phyloP scores from a whole-genome alignment of 2,329 filamentous ascomycete species.

The Scytalidium sp. region DNA sequence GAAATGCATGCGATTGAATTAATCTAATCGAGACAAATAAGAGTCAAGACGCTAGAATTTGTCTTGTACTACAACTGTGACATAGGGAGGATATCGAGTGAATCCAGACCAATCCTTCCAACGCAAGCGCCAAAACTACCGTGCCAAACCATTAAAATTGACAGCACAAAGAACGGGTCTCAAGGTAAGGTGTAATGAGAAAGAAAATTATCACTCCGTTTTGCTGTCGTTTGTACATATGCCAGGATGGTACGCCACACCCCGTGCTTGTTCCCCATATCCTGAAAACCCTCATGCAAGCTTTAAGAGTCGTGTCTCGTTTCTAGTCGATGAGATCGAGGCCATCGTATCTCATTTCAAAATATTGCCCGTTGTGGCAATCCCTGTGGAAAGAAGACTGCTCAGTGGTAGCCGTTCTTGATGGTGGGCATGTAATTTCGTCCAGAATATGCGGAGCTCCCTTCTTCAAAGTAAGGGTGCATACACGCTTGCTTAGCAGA shows the following conservation, averaged over 20 bases:
- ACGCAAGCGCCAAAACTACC: background rate
- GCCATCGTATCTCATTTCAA: slow-evolving; percentile 12
- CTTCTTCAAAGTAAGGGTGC: slow-evolving; percentile 73
- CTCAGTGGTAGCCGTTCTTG: slow-evolving; percentile 26
- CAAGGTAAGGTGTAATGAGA: too few species aligned
- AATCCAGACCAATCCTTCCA: background rate
- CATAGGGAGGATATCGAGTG: background rate
- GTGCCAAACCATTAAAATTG: background rate
- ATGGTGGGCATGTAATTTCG: slow-evolving; percentile 28
- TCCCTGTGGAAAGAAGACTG: background rate
- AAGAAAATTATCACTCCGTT: too few species aligned
- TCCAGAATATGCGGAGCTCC: slow-evolving; percentile 30
- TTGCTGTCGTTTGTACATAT: background rate
- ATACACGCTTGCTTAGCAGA: slow-evolving; percentile 84
- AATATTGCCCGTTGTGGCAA: background rate
- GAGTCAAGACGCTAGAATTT: background rate
- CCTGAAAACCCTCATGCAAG: background rate
- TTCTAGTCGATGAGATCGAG: slow-evolving; percentile 9
- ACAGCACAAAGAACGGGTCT: too few species aligned
- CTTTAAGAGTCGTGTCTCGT: background rate
- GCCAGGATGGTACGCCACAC: too few species aligned
- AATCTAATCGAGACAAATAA: background rate
- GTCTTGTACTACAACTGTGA: background rate
- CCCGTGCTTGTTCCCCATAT: too few species aligned
- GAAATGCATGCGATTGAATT: background rate